Evolutionary conservation across 768 basidiomycete species (phyloP).

Genomic region (Leccinum aurantiacum): DNA sequence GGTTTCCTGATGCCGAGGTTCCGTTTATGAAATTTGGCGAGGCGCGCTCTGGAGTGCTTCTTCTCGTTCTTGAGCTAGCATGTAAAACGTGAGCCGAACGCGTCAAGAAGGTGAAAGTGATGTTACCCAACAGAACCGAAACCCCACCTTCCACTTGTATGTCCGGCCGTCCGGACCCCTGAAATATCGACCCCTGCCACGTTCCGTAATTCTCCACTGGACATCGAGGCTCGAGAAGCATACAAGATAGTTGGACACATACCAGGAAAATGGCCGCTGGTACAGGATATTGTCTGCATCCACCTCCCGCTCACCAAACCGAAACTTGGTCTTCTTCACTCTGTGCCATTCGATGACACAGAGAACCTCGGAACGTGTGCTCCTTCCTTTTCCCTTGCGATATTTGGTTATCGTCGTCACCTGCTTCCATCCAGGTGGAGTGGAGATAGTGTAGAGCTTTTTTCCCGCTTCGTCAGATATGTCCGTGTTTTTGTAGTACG

Average conservation of each 20-base stretch:
- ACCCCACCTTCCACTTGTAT: constrained; percentile 34
- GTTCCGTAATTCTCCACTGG: background rate
- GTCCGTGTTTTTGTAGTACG: constrained; percentile 20
- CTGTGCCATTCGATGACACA: constrained; percentile 33
- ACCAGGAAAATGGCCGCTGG: constrained; percentile 13
- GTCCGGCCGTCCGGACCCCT: constrained; percentile 30
- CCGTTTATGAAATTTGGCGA: constrained; percentile 21
- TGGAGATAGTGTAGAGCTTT: constrained; percentile 21
- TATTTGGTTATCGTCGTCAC: constrained; percentile 14
- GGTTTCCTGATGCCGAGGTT: constrained; percentile 20
- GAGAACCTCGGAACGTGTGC: constrained; percentile 12
- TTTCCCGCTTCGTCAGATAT: constrained; percentile 18
- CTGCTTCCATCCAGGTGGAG: constrained; percentile 15
- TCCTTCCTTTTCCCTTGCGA: background rate
- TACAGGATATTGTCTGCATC: constrained; percentile 17
- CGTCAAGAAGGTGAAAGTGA: background rate
- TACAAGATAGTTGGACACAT: background rate
- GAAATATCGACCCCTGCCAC: constrained; percentile 29
- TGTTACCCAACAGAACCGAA: constrained; percentile 21
- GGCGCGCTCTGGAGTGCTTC: constrained; percentile 11
- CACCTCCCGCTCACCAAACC: constrained; percentile 25
- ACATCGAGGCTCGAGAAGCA: background rate
- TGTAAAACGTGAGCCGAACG: constrained; percentile 1
- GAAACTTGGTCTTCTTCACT: constrained; percentile 27
- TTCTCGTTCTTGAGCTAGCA: constrained; percentile 15